Evolutionary conservation across 148 eudicot species (phyloP), one percentile per base, ranked within the genome.

Genomic region (Agrostemma githago): DNA sequence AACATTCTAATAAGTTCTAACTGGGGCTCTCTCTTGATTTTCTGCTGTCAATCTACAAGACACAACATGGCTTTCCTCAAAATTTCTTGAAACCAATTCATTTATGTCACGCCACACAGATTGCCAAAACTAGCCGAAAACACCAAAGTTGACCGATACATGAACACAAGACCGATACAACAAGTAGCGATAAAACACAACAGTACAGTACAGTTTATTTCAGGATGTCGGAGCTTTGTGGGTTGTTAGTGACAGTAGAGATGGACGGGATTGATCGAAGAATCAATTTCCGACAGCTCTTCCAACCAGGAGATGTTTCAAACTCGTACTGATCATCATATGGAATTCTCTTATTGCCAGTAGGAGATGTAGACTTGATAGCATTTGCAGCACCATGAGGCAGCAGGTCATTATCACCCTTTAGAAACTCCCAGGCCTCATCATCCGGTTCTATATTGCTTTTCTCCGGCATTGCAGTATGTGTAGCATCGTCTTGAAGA

Each of bases 221-320:
- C 66, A 75, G 26, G 40, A 68, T 17, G 51, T 62, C 63, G 3
- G 5, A 42, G 34, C 54, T 61, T 58, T 39, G 58, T 48, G 72
- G 38, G 34, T 74, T 62, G 5, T 41, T 66, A 41, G 54, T 48
- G 17, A 78, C 54, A 46, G 79, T 15, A 14, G 84, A 80, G 10
- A 73, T 53, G 15, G 84, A 72, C 2, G 87, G 77, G 37, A 85
- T 75, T 21, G 87, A 85, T 53, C 73, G 68, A 60, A 82, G 71
- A 60, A 85, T 82, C 81, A 82, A 70, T 83, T 78, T 85, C 79
- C 85, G 72, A 73, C 82, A 68, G 48, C 76, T 77, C 65, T 69
- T 82, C 78, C 76, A 76, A 60, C 62, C 73, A 70, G 84, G 74
- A 76, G 79, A 81, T 40, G 76, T 37, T 48, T 75, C 66, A 43